Percentiles rank a stretch among this genome's conserved stretches.
Conservation (phyloP, 352 stramenopile genomes). For the Pythium pectinolyticum region DNA sequence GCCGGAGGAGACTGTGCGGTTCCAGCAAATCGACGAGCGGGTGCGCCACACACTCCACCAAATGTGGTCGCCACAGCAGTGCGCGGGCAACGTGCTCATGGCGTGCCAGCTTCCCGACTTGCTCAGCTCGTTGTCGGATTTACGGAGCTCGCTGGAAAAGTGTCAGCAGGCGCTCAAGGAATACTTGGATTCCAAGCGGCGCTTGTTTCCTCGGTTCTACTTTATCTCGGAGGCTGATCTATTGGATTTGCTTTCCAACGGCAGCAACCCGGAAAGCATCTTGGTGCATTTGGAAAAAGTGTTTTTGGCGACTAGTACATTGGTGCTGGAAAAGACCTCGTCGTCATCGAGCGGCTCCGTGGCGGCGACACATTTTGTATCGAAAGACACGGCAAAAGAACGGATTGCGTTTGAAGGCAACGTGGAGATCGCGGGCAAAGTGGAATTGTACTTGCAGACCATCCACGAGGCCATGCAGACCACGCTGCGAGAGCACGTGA, state of each 20-base stretch:
- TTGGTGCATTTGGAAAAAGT: constrained; percentile 92
- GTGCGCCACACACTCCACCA: constrained; percentile 66
- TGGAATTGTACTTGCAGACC: constrained; percentile 94
- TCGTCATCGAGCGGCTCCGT: constrained; percentile 27
- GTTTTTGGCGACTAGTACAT: constrained; percentile 63
- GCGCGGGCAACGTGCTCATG: constrained; percentile 63
- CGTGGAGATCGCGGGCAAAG: constrained; percentile 91
- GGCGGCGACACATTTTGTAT: constrained; percentile 88
- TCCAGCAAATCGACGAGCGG: constrained; percentile 85
- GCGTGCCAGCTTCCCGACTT: constrained; percentile 87
- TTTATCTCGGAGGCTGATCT: constrained; percentile 95
- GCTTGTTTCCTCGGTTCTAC: constrained; percentile 94
- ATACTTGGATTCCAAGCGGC: constrained; percentile 92
- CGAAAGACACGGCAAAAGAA: constrained; percentile 88
- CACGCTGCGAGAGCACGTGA: constrained; percentile 89
- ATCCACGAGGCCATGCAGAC: constrained; percentile 90
- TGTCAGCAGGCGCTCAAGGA: constrained; percentile 94
- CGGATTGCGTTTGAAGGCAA: constrained; percentile 87
- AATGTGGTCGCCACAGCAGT: constrained; percentile 70
- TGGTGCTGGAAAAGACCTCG: constrained; percentile 58
- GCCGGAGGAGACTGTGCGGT: constrained; percentile 88
- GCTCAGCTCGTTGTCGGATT: constrained; percentile 64
- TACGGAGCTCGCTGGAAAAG: constrained; percentile 81
- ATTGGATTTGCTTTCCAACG: constrained; percentile 94
- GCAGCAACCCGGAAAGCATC: constrained; percentile 84